Evolutionary conservation across 139 green algal genomes (phyloP).

Genomic region (Chlamydomonas eustigma): DNA sequence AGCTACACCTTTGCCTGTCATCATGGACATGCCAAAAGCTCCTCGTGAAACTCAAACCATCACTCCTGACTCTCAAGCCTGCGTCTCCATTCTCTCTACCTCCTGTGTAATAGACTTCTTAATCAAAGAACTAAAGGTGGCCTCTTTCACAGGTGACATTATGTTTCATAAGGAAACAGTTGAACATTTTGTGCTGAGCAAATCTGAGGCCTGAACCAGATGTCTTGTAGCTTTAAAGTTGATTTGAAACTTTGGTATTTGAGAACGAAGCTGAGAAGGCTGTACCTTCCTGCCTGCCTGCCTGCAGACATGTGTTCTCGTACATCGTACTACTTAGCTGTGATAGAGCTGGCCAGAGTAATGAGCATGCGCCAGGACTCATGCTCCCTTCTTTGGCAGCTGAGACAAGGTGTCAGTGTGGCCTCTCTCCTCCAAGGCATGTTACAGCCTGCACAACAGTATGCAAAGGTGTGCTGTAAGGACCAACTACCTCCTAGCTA

Average conservation of each 20-base stretch:
- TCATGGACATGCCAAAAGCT: too few species aligned
- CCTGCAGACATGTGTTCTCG: conserved; percentile 3
- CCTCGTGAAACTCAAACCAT: too few species aligned
- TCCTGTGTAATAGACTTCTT: background rate
- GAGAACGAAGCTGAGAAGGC: too few species aligned
- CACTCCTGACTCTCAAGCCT: background rate
- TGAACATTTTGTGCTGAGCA: too few species aligned
- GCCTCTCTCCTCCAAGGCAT: background rate
- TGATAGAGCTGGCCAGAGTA: background rate
- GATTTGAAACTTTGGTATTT: too few species aligned
- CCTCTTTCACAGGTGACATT: background rate
- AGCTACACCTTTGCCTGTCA: too few species aligned
- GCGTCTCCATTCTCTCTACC: background rate
- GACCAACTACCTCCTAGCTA: too few species aligned
- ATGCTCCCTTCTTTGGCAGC: background rate
- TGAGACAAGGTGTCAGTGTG: background rate
- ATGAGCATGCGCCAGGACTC: background rate
- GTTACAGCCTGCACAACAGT: background rate
- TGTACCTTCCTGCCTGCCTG: background rate
- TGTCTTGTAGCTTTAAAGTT: too few species aligned
- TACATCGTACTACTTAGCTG: conserved; percentile 1
- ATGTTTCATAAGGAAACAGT: too few species aligned
- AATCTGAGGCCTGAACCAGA: too few species aligned
- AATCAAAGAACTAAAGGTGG: background rate
- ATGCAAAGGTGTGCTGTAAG: background rate